These are phyloP conservation scores for Epichloe baconii DNA, from an alignment of 2,329 filamentous ascomycete genomes.

Conservation along the genomic window DNA sequence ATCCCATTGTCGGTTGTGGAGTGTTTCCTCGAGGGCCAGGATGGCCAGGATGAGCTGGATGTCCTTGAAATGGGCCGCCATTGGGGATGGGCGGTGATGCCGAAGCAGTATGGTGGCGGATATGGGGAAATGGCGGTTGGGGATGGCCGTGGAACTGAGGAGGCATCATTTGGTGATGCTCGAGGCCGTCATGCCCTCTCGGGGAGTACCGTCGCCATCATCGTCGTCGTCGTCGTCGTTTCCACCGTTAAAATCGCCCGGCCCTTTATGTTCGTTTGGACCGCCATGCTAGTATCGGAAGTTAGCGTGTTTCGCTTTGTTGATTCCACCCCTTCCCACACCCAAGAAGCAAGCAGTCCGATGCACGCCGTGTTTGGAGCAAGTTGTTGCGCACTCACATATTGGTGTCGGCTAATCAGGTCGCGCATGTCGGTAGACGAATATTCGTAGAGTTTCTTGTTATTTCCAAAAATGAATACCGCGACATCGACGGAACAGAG, in stretches of 20 bases:
- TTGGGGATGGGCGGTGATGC: slow-evolving; percentile 81
- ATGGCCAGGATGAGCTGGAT: slow-evolving; percentile 22
- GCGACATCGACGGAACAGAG: slow-evolving; percentile 97
- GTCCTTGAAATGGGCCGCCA: slow-evolving; percentile 53
- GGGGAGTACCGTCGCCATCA: slow-evolving; percentile 58
- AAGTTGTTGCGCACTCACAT: slow-evolving; percentile 46
- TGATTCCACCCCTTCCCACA: too few species aligned
- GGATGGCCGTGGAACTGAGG: slow-evolving; percentile 54
- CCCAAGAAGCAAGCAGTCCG: background rate
- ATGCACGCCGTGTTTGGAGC: background rate
- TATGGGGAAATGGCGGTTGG: slow-evolving; percentile 57
- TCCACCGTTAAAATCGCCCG: slow-evolving; percentile 77
- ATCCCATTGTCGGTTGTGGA: slow-evolving; percentile 62
- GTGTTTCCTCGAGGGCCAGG: slow-evolving; percentile 56
- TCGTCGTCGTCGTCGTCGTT: slow-evolving; percentile 79
- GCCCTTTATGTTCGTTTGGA: slow-evolving; percentile 92
- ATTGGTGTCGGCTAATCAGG: slow-evolving; percentile 77
- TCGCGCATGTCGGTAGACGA: slow-evolving; percentile 90
- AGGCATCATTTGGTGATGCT: slow-evolving; percentile 51
- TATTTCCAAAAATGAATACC: slow-evolving; percentile 96
- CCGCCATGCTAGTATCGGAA: slow-evolving; percentile 58
- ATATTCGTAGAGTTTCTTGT: slow-evolving; percentile 98
- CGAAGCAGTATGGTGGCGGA: slow-evolving; percentile 71
- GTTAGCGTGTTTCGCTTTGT: slow-evolving; percentile 5
- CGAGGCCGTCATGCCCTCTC: slow-evolving; percentile 44